phyloP scores from a whole-genome alignment of 352 stramenopile species.

The Globisporangium radiosum region DNA sequence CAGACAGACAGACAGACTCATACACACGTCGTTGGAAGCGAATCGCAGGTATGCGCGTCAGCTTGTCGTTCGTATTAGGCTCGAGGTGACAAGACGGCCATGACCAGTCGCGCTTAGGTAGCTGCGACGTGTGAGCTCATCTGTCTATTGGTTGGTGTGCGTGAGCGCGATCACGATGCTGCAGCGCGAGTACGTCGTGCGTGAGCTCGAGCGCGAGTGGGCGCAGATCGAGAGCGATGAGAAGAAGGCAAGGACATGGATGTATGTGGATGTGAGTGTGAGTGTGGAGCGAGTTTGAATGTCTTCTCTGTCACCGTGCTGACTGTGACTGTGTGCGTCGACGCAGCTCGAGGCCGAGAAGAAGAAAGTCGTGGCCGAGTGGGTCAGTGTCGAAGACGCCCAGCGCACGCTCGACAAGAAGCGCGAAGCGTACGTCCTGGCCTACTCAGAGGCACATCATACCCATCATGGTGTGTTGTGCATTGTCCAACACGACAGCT shows the following conservation, averaged over 20 bases:
- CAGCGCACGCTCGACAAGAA: slow-evolving; percentile 62
- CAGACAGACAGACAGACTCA: background rate
- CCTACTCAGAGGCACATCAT: background rate
- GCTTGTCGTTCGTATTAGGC: background rate
- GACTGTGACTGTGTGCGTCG: background rate
- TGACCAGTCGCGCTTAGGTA: too few species aligned
- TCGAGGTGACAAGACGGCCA: too few species aligned
- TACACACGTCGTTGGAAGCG: background rate
- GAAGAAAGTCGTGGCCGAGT: slow-evolving; percentile 67
- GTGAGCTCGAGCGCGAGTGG: slow-evolving; percentile 61
- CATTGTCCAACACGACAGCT: too few species aligned
- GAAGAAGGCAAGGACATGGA: slow-evolving; percentile 33
- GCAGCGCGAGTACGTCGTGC: slow-evolving; percentile 41
- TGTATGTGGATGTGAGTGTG: too few species aligned
- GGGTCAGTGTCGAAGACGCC: slow-evolving; percentile 54
- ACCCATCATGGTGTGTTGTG: background rate
- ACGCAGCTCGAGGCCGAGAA: slow-evolving; percentile 62
- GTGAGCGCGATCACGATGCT: slow-evolving; percentile 19
- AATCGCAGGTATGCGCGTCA: background rate
- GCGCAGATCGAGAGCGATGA: slow-evolving; percentile 43
- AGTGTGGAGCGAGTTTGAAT: too few species aligned
- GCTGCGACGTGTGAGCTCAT: background rate
- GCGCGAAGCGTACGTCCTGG: slow-evolving; percentile 34
- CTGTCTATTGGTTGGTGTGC: background rate
- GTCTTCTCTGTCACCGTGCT: too few species aligned